Base-by-base conservation (phyloP, 148 eudicot species). In the Chenopodium formosanum region DNA sequence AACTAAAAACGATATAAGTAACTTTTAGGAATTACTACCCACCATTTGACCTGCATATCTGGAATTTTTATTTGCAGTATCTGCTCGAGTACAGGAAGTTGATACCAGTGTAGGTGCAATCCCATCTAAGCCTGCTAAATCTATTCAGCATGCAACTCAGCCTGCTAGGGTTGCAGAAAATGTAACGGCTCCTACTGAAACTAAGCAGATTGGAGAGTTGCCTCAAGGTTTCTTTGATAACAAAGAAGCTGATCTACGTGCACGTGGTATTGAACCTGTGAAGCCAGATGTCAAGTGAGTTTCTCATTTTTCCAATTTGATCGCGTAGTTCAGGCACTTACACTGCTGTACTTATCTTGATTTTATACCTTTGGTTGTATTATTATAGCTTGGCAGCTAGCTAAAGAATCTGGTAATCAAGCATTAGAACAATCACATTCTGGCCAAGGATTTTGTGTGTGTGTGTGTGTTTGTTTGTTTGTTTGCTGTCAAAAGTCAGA, bases 181-280 rank as follows among this genome's bases (percentile, higher is more conserved):
- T 62, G 74, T 77, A 63, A 70, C 53, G 79, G 63, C 63, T 76
- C 83, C 66, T 77, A 65, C 91, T 80, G 88, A 86, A 83, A 82
- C 75, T 80, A 86, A 81, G 78, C 89, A 92, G 85, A 76, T 75
- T 27, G 92, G 92, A 63, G 89, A 88, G 84, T 83, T 95, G 62
- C 98, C 97, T 77, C 89, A 89, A 90, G 98, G 98, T 70, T 95
- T 95, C 87, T 95, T 95, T 80, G 97, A 95, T 86, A 88, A 95
- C 86, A 90, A 93, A 82, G 97, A 95, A 50, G 96, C 97, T 85
- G 97, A 95, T 86, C 87, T 92, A 78, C 97, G 94, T 82, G 98
- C 98, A 82, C 94, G 97, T 76, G 98, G 98, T 69, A 95, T 95
- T 87, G 91, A 89, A 67, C 96, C 91, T 79, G 89, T 95, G 76